Conservation (phyloP, 257 asterid genomes). For the Lycium ferocissimum region DNA sequence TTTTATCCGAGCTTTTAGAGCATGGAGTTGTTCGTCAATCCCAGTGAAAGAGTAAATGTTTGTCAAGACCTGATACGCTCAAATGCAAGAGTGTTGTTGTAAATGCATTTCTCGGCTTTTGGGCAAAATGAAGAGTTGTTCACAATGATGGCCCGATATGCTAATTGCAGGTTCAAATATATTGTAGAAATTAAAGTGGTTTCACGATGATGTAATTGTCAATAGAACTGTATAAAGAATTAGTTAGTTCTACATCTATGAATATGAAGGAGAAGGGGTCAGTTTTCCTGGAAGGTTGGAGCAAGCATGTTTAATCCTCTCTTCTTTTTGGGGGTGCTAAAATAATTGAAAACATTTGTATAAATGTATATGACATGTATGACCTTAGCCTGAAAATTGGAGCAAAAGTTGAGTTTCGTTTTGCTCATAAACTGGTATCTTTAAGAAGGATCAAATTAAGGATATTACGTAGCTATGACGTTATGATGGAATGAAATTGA, state of each 20-base stretch:
- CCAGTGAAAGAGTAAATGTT: conserved; percentile 36
- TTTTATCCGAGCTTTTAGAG: conserved; percentile 75
- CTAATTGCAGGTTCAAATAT: conserved; percentile 15
- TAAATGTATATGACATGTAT: not conserved
- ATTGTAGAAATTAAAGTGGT: not conserved
- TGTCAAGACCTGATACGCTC: not conserved
- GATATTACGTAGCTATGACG: no score
- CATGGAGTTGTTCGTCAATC: conserved; percentile 65
- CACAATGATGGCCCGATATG: not conserved
- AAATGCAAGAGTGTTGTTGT: not conserved
- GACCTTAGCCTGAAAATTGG: not conserved
- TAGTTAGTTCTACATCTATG: not conserved
- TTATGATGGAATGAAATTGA: no score
- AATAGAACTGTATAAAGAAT: not conserved
- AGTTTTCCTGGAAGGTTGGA: no score
- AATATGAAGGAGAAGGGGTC: not conserved
- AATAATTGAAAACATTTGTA: not conserved
- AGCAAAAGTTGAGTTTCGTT: no score
- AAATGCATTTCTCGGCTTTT: not conserved
- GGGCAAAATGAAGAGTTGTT: not conserved
- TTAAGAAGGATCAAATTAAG: no score
- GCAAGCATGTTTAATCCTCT: no score
- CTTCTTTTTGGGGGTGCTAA: no score
- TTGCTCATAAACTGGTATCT: no score
- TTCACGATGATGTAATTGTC: not conserved